Conservation (phyloP, 2,329 filamentous ascomycete genomes). For the Geoglossum cookeanum region DNA sequence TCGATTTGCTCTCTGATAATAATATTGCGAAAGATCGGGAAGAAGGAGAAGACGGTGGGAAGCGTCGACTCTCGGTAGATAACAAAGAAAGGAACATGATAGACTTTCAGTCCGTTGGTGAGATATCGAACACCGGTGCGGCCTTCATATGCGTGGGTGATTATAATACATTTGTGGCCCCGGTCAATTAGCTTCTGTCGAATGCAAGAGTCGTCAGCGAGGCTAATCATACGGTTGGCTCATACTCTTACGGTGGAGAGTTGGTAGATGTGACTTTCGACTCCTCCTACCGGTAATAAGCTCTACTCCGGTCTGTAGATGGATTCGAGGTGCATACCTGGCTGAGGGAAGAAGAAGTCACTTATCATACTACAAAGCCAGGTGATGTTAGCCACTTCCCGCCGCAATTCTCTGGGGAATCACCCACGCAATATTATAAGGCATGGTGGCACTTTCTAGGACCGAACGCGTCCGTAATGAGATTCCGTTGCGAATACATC, state of each 20-base stretch:
- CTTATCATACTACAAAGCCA: constrained; percentile 58
- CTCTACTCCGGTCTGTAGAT: constrained; percentile 2
- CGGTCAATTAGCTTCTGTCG: constrained; percentile 76
- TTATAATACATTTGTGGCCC: constrained; percentile 93
- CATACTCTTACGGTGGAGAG: constrained; percentile 46
- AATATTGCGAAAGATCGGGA: constrained; percentile 93
- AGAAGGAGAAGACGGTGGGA: constrained; percentile 95
- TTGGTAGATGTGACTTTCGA: constrained; percentile 98
- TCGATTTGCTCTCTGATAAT: constrained; percentile 86
- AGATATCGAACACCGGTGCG: constrained; percentile 85
- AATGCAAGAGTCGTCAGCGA: constrained; percentile 2
- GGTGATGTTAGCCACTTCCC: constrained; percentile 1
- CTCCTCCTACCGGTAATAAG: constrained; percentile 38
- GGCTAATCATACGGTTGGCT: neutral
- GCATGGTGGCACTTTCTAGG: constrained; percentile 26
- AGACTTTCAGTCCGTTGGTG: constrained; percentile 95
- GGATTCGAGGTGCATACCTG: constrained; percentile 31
- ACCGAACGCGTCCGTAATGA: neutral
- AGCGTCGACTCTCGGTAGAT: constrained; percentile 89
- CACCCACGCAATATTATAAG: constrained; percentile 50
- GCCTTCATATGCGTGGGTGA: constrained; percentile 86
- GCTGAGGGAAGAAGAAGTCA: constrained; percentile 98
- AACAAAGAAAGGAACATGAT: constrained; percentile 88
- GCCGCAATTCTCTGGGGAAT: neutral
- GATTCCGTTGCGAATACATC: neutral